Evolutionary conservation across 805 yeast genomes (phyloP).

Genomic region (Kazachstania bromeliacearum): DNA sequence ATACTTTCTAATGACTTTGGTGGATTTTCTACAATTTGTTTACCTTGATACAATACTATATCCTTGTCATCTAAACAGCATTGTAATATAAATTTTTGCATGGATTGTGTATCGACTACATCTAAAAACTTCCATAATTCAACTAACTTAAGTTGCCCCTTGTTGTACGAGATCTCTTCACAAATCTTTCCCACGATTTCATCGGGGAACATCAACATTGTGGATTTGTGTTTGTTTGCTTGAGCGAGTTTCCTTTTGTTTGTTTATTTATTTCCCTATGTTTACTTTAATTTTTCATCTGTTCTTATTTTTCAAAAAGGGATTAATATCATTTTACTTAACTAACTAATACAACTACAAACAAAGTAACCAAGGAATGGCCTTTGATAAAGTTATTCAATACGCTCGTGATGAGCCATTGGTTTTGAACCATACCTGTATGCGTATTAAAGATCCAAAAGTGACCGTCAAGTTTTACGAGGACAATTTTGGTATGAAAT

Average conservation of each 20-base stretch:
- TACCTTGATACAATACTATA: slow-evolving; percentile 1
- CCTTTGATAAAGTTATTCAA: slow-evolving; percentile 8
- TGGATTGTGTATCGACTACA: slow-evolving; percentile 5
- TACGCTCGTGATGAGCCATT: slow-evolving; percentile 23
- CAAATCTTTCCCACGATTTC: slow-evolving; percentile 22
- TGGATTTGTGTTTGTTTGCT: neutral
- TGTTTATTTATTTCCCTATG: neutral
- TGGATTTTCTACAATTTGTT: neutral
- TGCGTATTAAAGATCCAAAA: slow-evolving; percentile 76
- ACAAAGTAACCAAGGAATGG: neutral
- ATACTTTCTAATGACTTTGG: too few relatives aligned
- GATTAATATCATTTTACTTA: neutral
- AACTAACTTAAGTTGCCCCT: slow-evolving; percentile 16
- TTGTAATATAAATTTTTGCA: slow-evolving; percentile 15
- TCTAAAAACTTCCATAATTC: slow-evolving; percentile 14
- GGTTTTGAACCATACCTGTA: slow-evolving; percentile 56
- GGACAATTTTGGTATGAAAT: slow-evolving; percentile 63
- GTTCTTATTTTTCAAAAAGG: too few relatives aligned
- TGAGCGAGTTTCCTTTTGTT: too few relatives aligned
- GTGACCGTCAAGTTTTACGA: slow-evolving; percentile 64
- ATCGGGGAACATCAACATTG: slow-evolving; percentile 20
- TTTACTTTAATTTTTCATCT: neutral
- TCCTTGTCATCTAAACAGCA: slow-evolving; percentile 10
- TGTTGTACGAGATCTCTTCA: slow-evolving; percentile 26
- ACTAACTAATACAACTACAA: neutral